Evolutionary conservation across 176 grass and related monocot genomes (phyloP).

Genomic region (Rhynchospora breviuscula): DNA sequence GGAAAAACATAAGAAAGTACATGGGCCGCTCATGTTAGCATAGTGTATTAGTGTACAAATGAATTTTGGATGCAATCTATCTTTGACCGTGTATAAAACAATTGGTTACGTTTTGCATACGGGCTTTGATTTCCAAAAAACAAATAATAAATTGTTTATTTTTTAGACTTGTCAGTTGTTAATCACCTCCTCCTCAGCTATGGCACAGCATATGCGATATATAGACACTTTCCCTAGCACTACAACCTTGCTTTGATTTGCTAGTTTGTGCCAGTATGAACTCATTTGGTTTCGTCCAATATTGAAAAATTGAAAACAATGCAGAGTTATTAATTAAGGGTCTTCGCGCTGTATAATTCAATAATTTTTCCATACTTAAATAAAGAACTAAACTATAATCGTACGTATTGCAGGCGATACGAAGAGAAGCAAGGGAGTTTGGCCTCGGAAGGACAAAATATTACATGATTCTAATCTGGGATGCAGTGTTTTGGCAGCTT

Average conservation of each 20-base stretch:
- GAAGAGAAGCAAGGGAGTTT: slow-evolving; percentile 48
- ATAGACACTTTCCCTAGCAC: neutral
- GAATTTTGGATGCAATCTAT: too few species aligned
- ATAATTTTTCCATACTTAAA: neutral
- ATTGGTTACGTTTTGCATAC: too few species aligned
- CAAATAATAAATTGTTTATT: neutral
- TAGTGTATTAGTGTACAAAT: too few species aligned
- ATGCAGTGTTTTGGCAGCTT: slow-evolving; percentile 55
- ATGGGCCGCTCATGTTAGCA: too few species aligned
- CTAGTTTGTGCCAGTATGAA: neutral
- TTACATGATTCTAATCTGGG: slow-evolving; percentile 46
- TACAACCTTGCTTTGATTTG: neutral
- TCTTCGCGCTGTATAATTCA: neutral
- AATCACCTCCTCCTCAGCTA: neutral
- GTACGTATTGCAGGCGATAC: slow-evolving; percentile 24
- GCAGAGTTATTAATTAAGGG: neutral
- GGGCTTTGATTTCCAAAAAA: too few species aligned
- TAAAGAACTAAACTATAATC: neutral
- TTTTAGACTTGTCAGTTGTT: neutral
- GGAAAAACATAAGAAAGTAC: too few species aligned
- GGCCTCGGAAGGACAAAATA: slow-evolving; percentile 52
- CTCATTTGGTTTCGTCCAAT: neutral
- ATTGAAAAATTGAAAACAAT: neutral
- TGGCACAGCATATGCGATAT: neutral
- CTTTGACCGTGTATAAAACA: too few species aligned